Conservation (phyloP, 768 basidiomycete genomes). For the Tulasnella calospora region DNA sequence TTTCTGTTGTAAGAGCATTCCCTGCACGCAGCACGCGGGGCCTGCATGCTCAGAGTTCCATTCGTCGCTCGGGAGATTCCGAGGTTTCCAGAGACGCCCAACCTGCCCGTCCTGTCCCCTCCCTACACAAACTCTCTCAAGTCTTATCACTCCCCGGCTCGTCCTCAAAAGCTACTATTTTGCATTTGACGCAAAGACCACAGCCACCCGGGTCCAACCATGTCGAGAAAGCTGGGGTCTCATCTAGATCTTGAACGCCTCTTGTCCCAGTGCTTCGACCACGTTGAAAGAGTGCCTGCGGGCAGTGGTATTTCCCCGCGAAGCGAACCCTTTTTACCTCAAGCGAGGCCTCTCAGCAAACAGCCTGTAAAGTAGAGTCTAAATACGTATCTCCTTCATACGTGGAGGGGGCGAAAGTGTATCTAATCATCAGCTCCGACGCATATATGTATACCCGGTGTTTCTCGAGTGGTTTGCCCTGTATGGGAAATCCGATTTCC, state of each 20-base stretch:
- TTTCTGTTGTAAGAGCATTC: neutral
- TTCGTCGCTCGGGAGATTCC: neutral
- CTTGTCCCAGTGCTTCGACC: neutral
- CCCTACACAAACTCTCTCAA: neutral
- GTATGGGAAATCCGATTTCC: neutral
- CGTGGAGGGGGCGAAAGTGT: neutral
- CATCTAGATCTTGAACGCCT: neutral
- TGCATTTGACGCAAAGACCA: neutral
- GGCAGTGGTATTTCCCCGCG: neutral
- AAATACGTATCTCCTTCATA: neutral
- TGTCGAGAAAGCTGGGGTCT: neutral
- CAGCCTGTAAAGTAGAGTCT: neutral
- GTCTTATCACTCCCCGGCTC: neutral
- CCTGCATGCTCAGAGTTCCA: neutral
- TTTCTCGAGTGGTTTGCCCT: neutral
- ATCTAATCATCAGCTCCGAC: neutral
- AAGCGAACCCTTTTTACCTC: neutral
- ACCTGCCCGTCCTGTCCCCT: neutral
- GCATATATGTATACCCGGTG: neutral
- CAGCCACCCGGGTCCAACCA: neutral
- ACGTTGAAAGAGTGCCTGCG: neutral
- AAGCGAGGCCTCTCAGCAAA: neutral
- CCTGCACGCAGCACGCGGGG: too few species aligned
- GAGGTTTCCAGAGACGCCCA: neutral
- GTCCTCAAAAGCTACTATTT: neutral